Evolutionary conservation across 129 eudicot species (phyloP), one percentile per base, ranked within the genome.

Genomic region (Pulicaria dysenterica): DNA sequence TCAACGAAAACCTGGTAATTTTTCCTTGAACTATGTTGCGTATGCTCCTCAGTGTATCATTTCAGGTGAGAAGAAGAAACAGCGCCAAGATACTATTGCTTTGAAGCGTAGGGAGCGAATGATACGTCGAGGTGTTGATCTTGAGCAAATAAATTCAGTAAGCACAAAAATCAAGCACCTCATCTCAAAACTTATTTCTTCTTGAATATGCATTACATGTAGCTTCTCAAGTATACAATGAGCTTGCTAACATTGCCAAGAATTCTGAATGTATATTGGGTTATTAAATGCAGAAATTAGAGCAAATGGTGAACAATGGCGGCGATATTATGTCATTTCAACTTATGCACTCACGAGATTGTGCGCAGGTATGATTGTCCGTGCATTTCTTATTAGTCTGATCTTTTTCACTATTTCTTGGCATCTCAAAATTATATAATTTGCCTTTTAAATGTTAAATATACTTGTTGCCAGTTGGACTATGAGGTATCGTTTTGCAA

Each of bases 51-150:
- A 77, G 85, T 39, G 60, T 71, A 53, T 72, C 61, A 60, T 79
- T 75, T 68, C 89, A 89, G 98, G 96, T 58, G 96, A 90, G 75
- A 94, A 90, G 79, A 90, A 94, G 90, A 90, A 90, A 73, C 85
- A 76, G 38, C 90, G 92, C 8, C 84, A 85, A 79, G 98, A 90
- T 60, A 75, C 31, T 66, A 88, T 90, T 80, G 96, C 91, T 73
- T 66, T 64, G 56, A 87, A 90, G 83, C 93, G 98, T 19, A 50
- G 85, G 76, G 98, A 94, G 70, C 79, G 95, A 85, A 90, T 90
- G 96, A 49, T 80, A 42, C 54, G 50, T 10, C 95, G 96, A 67
- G 96, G 98, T 40, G 93, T 90, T 61, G 95, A 94, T 81, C 91
- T 88, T 69, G 82, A 85, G 83, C 17, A 87, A 74, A 88, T 94